Evolutionary conservation across 495 filamentous ascomycete species (phyloP), one percentile per base, ranked within the genome.

Genomic region (Hypoxylon rickii): DNA sequence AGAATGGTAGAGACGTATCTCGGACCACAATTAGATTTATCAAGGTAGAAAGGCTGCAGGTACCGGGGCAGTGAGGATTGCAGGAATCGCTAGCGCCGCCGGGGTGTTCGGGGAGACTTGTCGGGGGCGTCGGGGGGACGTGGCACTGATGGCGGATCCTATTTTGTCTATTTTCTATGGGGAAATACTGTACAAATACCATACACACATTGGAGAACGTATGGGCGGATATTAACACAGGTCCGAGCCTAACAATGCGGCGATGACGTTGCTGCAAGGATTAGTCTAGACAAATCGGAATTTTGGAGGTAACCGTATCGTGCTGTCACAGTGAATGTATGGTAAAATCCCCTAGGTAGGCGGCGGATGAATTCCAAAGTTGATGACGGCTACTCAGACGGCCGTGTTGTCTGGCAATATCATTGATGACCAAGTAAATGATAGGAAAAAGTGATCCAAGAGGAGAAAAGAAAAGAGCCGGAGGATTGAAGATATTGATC

Each of bases 241-340:
- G 24, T 29, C 4, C 24, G 4, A 29, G 4, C 24, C 24, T 29
- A 29, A 10, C 4, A 4, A 29, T 29, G 24, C 24, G 48, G 20
- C 43, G 44, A 63, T 63, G 59, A 63, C 53, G 59, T 58, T 24
- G 13, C 39, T 45, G 39, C 19, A 48, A 42, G 24, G 16, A 31
- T 4, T 4, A 29, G 10, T 49, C 29, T 11, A 33, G 18, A n/a
- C 37, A 24, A 57, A 57, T 63, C 39, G 43, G 48, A 42, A 24
- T 2, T 24, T 33, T 34, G 39, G 32, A 36, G 24, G 45, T 43
- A 37, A n/a, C n/a, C n/a, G n/a, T n/a, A n/a, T n/a, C n/a, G n/a
- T n/a, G n/a, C n/a, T n/a, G n/a, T n/a, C n/a, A n/a, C n/a, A n/a
- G n/a, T n/a, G n/a, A n/a, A n/a, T n/a, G n/a, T n/a, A n/a, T n/a